A percentile compares a stretch with the other conserved stretches of the same genome.
These are phyloP conservation scores for Salix viminalis DNA, from an alignment of 345 rosid species.

Conservation along the genomic window DNA sequence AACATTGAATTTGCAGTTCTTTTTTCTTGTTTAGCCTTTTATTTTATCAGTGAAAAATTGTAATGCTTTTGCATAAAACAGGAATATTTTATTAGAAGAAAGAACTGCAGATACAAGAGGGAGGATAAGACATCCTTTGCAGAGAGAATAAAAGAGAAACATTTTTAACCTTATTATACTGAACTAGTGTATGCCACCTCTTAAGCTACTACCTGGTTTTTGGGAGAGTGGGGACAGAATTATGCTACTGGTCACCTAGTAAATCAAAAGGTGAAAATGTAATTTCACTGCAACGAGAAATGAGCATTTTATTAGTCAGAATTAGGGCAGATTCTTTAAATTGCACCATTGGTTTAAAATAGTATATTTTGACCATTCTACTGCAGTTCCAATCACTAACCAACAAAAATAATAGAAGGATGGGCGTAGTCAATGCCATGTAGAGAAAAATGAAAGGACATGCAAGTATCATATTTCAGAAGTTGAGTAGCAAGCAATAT, in stretches of 20 bases:
- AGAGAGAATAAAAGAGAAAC: background rate
- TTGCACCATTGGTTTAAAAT: too few species aligned
- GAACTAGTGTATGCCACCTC: background rate
- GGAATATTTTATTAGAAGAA: too few species aligned
- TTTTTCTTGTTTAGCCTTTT: background rate
- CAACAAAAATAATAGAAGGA: too few species aligned
- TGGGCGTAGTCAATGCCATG: too few species aligned
- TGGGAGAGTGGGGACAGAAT: too few species aligned
- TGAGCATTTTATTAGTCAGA: too few species aligned
- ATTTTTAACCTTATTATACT: background rate
- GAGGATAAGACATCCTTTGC: background rate
- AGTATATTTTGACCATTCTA: too few species aligned
- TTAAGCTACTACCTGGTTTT: background rate
- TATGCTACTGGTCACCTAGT: too few species aligned
- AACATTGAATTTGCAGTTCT: background rate
- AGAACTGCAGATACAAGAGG: too few species aligned
- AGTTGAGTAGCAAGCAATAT: background rate
- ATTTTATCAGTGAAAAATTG: background rate
- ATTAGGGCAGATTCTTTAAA: too few species aligned
- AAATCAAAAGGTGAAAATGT: background rate
- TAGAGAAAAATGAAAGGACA: too few species aligned
- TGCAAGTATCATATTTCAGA: conserved; percentile 5
- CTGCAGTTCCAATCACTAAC: too few species aligned
- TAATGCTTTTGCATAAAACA: background rate
- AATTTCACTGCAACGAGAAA: background rate